Percentiles rank a stretch among this genome's conserved stretches.
These are phyloP conservation scores for Polyporus tsugae DNA, from an alignment of 1,284 basidiomycete species.

Conservation along the genomic window DNA sequence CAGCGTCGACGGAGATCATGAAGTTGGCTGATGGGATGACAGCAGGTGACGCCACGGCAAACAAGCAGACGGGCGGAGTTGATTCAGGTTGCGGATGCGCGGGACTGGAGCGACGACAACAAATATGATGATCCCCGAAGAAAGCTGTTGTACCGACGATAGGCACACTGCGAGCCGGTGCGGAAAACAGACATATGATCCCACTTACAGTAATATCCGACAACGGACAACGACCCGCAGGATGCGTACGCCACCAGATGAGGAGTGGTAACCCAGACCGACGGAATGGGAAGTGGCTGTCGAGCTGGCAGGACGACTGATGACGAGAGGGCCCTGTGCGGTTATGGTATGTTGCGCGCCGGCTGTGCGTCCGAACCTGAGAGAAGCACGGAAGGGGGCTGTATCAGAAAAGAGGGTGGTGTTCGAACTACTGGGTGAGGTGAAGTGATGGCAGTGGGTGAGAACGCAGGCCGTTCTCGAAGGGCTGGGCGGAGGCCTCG, in stretches of 20 bases:
- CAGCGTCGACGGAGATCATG: conserved; percentile 14
- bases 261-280: conserved; percentile 5
- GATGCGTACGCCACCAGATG: not conserved
- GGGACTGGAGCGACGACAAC: conserved; percentile 4
- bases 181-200: not conserved
- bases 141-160: not conserved
- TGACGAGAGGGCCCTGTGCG: not conserved
- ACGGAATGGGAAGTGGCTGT: conserved; percentile 15
- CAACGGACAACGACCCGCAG: not conserved
- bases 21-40: conserved; percentile 21
- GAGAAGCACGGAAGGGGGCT: conserved; percentile 25
- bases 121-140: conserved; percentile 6
- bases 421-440: conserved; percentile 4
- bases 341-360: conserved; percentile 6
- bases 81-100: conserved; percentile 15
- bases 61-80: not conserved
- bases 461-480: conserved; percentile 18
- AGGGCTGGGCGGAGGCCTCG: conserved; percentile 12
- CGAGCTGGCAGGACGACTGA: not conserved
- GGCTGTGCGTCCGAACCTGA: conserved; percentile 16
- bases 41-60: conserved; percentile 6
- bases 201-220: conserved; percentile 3
- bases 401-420: conserved; percentile 16
- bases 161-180: not conserved
- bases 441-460: conserved; percentile 16